Conservation (phyloP, 2,329 filamentous ascomycete species). For the Emmonsiellopsis sp. region DNA sequence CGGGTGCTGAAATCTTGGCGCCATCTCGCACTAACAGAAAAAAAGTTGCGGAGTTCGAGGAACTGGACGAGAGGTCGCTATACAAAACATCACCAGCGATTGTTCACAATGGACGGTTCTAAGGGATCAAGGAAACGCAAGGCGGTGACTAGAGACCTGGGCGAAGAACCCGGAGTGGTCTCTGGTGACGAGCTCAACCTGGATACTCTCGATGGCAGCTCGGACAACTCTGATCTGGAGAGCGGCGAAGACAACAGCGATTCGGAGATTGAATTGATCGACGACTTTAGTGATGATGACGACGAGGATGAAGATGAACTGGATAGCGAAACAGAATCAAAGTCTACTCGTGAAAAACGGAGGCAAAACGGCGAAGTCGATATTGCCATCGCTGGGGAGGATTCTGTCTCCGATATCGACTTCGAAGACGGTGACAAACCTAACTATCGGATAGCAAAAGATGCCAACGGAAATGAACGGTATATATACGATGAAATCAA, state of each 20-base stretch:
- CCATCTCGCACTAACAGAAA: slow-evolving; percentile 4
- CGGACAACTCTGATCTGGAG: slow-evolving; percentile 33
- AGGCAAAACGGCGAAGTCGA: slow-evolving; percentile 14
- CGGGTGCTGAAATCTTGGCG: background rate
- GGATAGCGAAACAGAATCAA: slow-evolving; percentile 39
- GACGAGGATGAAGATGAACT: slow-evolving; percentile 41
- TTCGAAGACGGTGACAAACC: slow-evolving; percentile 34
- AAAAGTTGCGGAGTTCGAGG: slow-evolving; percentile 7
- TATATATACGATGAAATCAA: slow-evolving; percentile 94
- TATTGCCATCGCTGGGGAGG: slow-evolving; percentile 15
- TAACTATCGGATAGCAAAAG: slow-evolving; percentile 57
- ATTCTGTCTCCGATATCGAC: slow-evolving; percentile 21
- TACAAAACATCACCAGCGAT: slow-evolving; percentile 8
- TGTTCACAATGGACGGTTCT: slow-evolving; percentile 23
- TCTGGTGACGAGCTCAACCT: slow-evolving; percentile 53
- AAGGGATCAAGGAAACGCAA: slow-evolving; percentile 55
- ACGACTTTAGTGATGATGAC: slow-evolving; percentile 43
- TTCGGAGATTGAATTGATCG: slow-evolving; percentile 47
- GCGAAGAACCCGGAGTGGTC: slow-evolving; percentile 40
- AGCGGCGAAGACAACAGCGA: slow-evolving; percentile 27
- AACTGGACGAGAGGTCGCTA: background rate
- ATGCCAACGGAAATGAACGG: slow-evolving; percentile 82
- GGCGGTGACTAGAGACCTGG: slow-evolving; percentile 47
- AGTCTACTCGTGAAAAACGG: slow-evolving; percentile 32
- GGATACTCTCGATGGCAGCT: slow-evolving; percentile 33